These are phyloP conservation scores for Pisolithus marmoratus DNA, from an alignment of 768 basidiomycete species.

Conservation along the genomic window DNA sequence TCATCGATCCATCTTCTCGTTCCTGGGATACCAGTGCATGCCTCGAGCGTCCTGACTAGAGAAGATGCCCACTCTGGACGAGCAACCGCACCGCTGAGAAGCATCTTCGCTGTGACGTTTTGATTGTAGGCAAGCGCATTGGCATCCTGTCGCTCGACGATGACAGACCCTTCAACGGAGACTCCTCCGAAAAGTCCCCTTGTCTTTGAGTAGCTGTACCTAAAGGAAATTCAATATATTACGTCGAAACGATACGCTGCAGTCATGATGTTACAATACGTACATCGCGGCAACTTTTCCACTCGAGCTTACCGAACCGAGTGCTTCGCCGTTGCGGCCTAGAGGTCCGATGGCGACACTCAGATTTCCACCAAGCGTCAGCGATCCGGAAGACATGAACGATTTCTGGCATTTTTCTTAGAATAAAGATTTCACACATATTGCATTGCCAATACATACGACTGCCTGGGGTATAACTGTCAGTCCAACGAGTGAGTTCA, in stretches of 20 bases:
- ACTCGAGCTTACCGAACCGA: conserved; percentile 72
- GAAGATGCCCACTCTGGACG: conserved; percentile 75
- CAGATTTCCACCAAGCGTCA: conserved; percentile 88
- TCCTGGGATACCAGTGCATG: conserved; percentile 66
- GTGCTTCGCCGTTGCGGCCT: conserved; percentile 90
- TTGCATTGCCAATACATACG: conserved; percentile 34
- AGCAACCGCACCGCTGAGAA: conserved; percentile 72
- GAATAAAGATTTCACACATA: not conserved
- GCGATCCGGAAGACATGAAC: conserved; percentile 92
- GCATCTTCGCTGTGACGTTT: conserved; percentile 68
- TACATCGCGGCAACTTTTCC: conserved; percentile 92
- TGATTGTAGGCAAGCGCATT: conserved; percentile 76
- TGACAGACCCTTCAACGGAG: conserved; percentile 83
- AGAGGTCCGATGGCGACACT: conserved; percentile 88
- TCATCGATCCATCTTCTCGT: conserved; percentile 64
- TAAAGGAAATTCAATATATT: conserved; percentile 20
- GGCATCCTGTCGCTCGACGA: conserved; percentile 91
- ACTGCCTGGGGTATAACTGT: conserved; percentile 42
- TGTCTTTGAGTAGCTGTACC: conserved; percentile 90
- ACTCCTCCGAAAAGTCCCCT: conserved; percentile 92
- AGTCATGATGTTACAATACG: conserved; percentile 7
- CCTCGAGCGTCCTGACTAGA: conserved; percentile 69
- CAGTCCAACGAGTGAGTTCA: conserved; percentile 4
- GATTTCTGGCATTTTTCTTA: conserved; percentile 44
- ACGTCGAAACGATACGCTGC: not conserved